These are phyloP conservation scores for Candida fluviatilis DNA, from an alignment of 805 yeast species.

Conservation along the genomic window DNA sequence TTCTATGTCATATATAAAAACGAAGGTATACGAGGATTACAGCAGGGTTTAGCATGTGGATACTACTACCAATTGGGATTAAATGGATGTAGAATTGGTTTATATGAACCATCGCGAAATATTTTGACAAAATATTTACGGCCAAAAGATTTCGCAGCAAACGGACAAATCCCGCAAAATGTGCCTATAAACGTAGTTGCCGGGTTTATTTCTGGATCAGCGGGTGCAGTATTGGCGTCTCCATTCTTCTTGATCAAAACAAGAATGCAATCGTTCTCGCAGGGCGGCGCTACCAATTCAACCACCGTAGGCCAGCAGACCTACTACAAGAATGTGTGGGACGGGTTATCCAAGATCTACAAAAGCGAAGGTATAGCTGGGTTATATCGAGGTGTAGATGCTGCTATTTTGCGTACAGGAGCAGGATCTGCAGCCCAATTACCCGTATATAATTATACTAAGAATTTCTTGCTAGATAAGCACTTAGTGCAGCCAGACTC, in stretches of 20 bases:
- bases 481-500: conserved; percentile 60
- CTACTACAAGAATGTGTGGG: conserved; percentile 63
- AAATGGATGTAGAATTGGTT: conserved; percentile 91
- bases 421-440: conserved; percentile 94
- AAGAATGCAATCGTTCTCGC: conserved; percentile 91
- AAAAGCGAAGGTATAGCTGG: conserved; percentile 72
- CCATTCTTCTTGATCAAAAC: conserved; percentile 93
- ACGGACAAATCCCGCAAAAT: conserved; percentile 30
- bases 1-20: conserved; percentile 61
- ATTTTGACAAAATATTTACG: conserved; percentile 50
- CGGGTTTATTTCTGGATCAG: conserved; percentile 81
- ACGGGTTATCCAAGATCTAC: conserved; percentile 65
- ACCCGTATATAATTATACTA: conserved; percentile 82
- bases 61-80: conserved; percentile 86
- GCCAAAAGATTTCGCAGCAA: conserved; percentile 46
- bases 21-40: conserved; percentile 86
- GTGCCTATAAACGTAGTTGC: conserved; percentile 64
- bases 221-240: conserved; percentile 87
- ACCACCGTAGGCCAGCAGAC: conserved; percentile 87
- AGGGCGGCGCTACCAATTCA: too few relatives aligned
- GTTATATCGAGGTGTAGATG: conserved; percentile 85
- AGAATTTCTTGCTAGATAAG: conserved; percentile 53
- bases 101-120: conserved; percentile 84
- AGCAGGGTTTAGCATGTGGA: conserved; percentile 86
- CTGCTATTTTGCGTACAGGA: conserved; percentile 92